Evolutionary conservation across 2,329 filamentous ascomycete genomes (phyloP), one percentile per base, ranked within the genome.

Genomic region (Colletotrichum sp.): DNA sequence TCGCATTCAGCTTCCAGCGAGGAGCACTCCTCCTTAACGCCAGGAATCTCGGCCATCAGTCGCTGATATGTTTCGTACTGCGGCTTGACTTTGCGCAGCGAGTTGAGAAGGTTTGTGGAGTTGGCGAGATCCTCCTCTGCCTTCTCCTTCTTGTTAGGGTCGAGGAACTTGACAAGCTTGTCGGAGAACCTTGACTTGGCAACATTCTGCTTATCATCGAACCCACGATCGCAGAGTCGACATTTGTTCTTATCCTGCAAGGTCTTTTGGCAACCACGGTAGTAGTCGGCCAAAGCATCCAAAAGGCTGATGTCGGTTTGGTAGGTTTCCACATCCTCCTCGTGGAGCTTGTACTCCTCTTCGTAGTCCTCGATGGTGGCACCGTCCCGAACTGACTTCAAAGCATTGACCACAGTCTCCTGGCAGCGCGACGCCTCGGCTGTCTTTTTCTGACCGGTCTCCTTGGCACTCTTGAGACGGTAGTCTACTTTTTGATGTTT

Each of bases 401-500:
- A 86, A 21, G 87, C 90, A 12, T 81, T 80, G 28, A 90, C 78
- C 0, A 93, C 90, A 14, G 85, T 89, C 48, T 89, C 86, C 75
- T 94, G 90, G 81, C 91, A 93, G 34, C 87, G 87, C 48, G 91
- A 86, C 56, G 91, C 87, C 74, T 96, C 94, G 34, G 89, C 86
- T 16, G 90, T 87, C 78, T 93, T 93, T 80, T 91, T 91, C 78
- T 90, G 91, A 30, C 93, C 86, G 14, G 90, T 91, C n/a, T 92
- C 91, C 59, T 91, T 92, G 28, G 89, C 86, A 62, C 88, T 92
- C 61, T 92, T 93, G 38, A 97, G 86, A 79, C 92, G 92, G 83
- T 92, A 95, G 76, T 96, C 94, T 13, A 95, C 85, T 78, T 96
- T 93, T 80, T 95, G 93, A 34, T 96, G 88, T 79, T 96, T 94